These are phyloP conservation scores for Begonia masoniana DNA, from an alignment of 306 rosid species.

Conservation along the genomic window DNA sequence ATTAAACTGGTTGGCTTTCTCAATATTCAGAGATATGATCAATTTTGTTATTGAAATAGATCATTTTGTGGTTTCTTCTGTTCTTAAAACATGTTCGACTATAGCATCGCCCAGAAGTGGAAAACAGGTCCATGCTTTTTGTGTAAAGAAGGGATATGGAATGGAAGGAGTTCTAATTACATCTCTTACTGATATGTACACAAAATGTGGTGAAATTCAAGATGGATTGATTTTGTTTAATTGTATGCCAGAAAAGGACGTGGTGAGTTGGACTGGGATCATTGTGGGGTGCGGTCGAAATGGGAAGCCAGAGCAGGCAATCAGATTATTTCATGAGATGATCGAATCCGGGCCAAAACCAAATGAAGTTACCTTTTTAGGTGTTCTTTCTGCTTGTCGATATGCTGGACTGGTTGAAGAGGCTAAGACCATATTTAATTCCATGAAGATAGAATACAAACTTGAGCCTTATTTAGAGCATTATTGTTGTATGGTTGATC, in stretches of 20 bases:
- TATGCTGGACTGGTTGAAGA: constrained; percentile 65
- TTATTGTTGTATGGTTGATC: constrained; percentile 80
- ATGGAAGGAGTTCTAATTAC: constrained; percentile 51
- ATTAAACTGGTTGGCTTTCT: constrained; percentile 30
- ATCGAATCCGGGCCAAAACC: constrained; percentile 47
- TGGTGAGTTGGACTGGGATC: constrained; percentile 75
- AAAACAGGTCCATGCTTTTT: constrained; percentile 59
- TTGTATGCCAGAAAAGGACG: constrained; percentile 36
- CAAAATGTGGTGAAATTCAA: constrained; percentile 78
- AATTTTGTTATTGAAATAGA: constrained; percentile 40
- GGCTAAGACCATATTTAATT: constrained; percentile 45
- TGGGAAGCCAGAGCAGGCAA: constrained; percentile 63
- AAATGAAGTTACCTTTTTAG: constrained; percentile 59
- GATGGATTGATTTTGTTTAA: constrained; percentile 53
- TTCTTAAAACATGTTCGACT: constrained; percentile 54
- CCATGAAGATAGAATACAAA: constrained; percentile 39
- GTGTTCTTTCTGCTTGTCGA: constrained; percentile 80
- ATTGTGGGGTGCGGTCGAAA: constrained; percentile 90
- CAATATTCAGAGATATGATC: constrained; percentile 50
- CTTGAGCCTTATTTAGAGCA: constrained; percentile 49
- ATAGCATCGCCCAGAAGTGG: constrained; percentile 60
- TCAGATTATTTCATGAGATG: constrained; percentile 45
- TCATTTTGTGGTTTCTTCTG: constrained; percentile 54
- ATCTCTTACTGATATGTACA: constrained; percentile 63
- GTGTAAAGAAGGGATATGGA: constrained; percentile 61